phyloP scores from a whole-genome alignment of 164 flowering plant species.

The Chimonanthus praecox region DNA sequence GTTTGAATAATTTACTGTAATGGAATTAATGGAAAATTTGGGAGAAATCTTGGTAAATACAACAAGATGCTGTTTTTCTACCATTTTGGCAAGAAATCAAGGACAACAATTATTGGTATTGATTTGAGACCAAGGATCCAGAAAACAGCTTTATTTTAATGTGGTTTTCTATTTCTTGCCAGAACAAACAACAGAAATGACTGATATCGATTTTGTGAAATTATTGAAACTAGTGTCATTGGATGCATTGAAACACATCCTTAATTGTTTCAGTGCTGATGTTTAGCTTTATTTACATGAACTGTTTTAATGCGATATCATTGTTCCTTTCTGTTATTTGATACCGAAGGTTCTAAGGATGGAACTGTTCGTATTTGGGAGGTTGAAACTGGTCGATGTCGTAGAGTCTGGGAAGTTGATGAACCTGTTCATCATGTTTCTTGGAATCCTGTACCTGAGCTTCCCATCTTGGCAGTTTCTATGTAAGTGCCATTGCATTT shows the following conservation, averaged over 20 bases:
- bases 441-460: slow-evolving; percentile 83
- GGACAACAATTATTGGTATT: not conserved
- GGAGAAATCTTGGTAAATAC: not conserved
- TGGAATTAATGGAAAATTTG: not conserved
- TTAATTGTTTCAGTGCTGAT: not conserved
- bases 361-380: slow-evolving; percentile 96
- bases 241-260: not conserved
- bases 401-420: slow-evolving; percentile 63
- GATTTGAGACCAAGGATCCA: not conserved
- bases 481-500: slow-evolving; percentile 36
- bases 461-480: slow-evolving; percentile 69
- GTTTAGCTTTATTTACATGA: not conserved
- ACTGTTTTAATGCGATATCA: slow-evolving; percentile 3
- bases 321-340: slow-evolving; percentile 4
- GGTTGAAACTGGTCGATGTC: slow-evolving; percentile 83
- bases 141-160: not conserved
- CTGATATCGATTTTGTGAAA: not conserved
- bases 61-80: not conserved
- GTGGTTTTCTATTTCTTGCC: not conserved
- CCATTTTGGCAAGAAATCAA: not conserved
- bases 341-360: slow-evolving; percentile 66
- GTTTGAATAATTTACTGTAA: not conserved
- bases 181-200: not conserved
- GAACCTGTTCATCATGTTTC: slow-evolving; percentile 66
- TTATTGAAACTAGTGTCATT: not conserved